Evolutionary conservation across 1,139 yeast genomes (phyloP), one percentile per base, ranked within the genome.

Genomic region (Yarrowia galli): DNA sequence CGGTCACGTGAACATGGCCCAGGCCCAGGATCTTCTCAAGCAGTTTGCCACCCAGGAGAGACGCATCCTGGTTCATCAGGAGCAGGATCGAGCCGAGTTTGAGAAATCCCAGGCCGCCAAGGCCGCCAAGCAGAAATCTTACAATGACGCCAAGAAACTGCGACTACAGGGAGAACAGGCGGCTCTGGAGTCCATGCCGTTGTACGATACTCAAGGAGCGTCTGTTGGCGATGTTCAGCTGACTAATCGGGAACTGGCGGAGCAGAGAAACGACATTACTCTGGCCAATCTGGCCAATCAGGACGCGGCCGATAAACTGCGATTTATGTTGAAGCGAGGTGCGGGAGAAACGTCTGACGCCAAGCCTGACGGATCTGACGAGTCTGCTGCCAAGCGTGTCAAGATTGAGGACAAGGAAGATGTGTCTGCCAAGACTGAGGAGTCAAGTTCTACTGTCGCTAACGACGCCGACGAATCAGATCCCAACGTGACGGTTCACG

Each of bases 231-330:
- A 88, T 23, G 87, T 89, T 7, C 84, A 87, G 64, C 82, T 91
- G 77, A 79, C 88, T 7, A 91, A 91, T 72, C 84, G 86, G 70
- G 96, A 92, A 70, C 83, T 91, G 73, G 96, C 89, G 15, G 84
- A 86, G 67, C 84, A 89, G 73, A 82, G 89, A 63, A 87, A 83
- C 63, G 85, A 87, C 22, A 83, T 90, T n/a, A 89, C 89, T 51
- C 80, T 87, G 73, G 97, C 97, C 0, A 89, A 89, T 72, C 82
- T 88, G 81, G 91, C 92, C 35, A 89, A 91, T 76, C 82, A 84
- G 64, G 84, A 84, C 68, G 95, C 93, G 0, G 91, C 93, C 10
- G 88, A 87, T 22, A 84, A 84, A 9, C 79, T 91, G 74, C 87
- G 87, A 72, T 83, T 80, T 20, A 46, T 69, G 23, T 69, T 70